A percentile compares a stretch with the other conserved stretches of the same genome.
These are phyloP conservation scores for Penicillium ucsense DNA, from an alignment of 495 filamentous ascomycete species.

Conservation along the genomic window DNA sequence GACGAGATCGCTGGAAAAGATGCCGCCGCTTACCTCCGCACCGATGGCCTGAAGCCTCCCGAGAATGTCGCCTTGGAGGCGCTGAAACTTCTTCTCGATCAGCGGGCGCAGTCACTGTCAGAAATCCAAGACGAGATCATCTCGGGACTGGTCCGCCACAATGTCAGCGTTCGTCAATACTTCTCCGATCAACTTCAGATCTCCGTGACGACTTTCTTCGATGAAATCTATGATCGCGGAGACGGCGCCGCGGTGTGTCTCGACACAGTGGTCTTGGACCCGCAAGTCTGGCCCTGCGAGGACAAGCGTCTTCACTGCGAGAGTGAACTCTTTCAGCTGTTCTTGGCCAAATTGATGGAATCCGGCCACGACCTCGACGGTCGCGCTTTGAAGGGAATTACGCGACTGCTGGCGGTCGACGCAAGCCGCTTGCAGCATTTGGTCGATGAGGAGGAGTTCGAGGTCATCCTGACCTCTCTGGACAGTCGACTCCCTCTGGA, in stretches of 20 bases:
- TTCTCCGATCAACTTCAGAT: conserved; percentile 41
- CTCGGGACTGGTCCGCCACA: conserved; percentile 48
- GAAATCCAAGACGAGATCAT: conserved; percentile 47
- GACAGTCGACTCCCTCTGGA: conserved; percentile 62
- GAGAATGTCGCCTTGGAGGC: conserved; percentile 44
- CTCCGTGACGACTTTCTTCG: conserved; percentile 44
- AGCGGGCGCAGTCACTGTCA: conserved; percentile 28
- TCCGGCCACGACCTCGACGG: conserved; percentile 50
- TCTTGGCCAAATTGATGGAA: conserved; percentile 55
- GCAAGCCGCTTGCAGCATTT: conserved; percentile 49
- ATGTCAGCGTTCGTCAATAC: conserved; percentile 42
- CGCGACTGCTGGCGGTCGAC: conserved; percentile 51
- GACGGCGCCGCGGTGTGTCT: conserved; percentile 51
- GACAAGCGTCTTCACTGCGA: conserved; percentile 39
- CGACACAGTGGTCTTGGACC: conserved; percentile 46
- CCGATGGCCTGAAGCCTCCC: conserved; percentile 41
- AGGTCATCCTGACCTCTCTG: conserved; percentile 66
- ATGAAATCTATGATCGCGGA: conserved; percentile 49
- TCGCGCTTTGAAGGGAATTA: conserved; percentile 51
- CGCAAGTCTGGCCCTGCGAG: conserved; percentile 46
- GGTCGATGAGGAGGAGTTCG: conserved; percentile 68
- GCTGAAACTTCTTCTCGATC: conserved; percentile 42
- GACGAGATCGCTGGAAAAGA: conserved; percentile 50
- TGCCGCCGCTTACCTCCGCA: conserved; percentile 43
- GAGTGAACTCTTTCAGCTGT: conserved; percentile 55